These are phyloP conservation scores for Calonectria ilicicola DNA, from an alignment of 2,329 filamentous ascomycete species.

Conservation along the genomic window DNA sequence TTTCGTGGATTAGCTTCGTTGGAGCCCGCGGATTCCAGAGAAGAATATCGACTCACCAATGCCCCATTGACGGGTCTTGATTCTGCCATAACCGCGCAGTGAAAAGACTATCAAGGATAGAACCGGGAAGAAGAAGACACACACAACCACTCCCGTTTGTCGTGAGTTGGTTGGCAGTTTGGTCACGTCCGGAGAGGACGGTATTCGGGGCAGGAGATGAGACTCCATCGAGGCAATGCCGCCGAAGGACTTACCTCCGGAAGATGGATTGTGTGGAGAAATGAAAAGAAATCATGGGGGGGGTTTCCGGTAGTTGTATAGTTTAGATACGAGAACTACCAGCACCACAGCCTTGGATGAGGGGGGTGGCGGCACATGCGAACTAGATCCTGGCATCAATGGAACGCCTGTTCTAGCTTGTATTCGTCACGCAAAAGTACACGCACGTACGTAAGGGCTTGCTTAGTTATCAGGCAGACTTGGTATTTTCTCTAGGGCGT, in stretches of 20 bases:
- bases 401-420: neutral
- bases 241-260: neutral
- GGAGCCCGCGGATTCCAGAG: neutral
- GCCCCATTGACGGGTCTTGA: constrained; percentile 25
- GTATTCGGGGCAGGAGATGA: constrained; percentile 14
- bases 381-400: neutral
- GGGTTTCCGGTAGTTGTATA: constrained; percentile 7
- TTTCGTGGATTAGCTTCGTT: neutral
- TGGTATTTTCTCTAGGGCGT: neutral
- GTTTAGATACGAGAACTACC: neutral
- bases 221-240: constrained; percentile 15
- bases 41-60: constrained; percentile 15
- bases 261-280: neutral
- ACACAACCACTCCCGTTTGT: constrained; percentile 11
- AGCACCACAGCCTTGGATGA: neutral
- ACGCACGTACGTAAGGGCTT: neutral
- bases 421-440: neutral
- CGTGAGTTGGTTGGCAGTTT: constrained; percentile 16
- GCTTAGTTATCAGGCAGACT: neutral
- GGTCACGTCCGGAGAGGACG: constrained; percentile 13
- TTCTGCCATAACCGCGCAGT: constrained; percentile 22
- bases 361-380: neutral
- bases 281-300: neutral
- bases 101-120: constrained; percentile 14
- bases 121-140: constrained; percentile 25